Percentiles rank a stretch among this genome's conserved stretches.
These are phyloP conservation scores for Floccularia luteovirens DNA, from an alignment of 768 basidiomycete species.

Conservation along the genomic window DNA sequence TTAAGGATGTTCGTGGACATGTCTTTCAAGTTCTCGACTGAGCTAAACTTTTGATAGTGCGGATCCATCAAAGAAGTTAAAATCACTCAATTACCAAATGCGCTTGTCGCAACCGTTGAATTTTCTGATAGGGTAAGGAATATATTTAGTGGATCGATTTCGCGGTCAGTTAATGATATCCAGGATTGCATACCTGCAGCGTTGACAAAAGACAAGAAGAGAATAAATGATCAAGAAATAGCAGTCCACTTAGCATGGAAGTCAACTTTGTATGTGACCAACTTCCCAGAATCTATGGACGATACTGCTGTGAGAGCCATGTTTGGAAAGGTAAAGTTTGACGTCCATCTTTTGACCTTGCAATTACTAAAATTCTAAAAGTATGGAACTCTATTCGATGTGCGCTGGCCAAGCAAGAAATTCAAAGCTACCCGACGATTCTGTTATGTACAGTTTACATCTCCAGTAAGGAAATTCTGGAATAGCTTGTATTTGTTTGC, in stretches of 20 bases:
- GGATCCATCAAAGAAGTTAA: constrained; percentile 83
- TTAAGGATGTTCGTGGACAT: constrained; percentile 65
- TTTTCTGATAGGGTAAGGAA: constrained; percentile 58
- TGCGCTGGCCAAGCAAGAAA: constrained; percentile 97
- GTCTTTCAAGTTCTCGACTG: not conserved
- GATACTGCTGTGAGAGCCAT: constrained; percentile 68
- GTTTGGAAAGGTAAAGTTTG: constrained; percentile 61
- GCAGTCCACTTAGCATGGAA: constrained; percentile 88
- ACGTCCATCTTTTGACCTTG: not conserved
- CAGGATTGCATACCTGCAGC: constrained; percentile 82
- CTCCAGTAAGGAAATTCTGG: constrained; percentile 43
- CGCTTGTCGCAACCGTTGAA: constrained; percentile 81
- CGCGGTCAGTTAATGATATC: not conserved
- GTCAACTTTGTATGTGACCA: constrained; percentile 92
- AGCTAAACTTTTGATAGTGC: constrained; percentile 44
- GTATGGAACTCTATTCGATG: constrained; percentile 91
- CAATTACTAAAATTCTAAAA: constrained; percentile 19
- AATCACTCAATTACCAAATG: constrained; percentile 50
- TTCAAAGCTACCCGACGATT: constrained; percentile 89
- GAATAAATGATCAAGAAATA: constrained; percentile 67
- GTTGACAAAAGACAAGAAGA: constrained; percentile 92
- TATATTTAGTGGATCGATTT: not conserved
- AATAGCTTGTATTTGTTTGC: not conserved
- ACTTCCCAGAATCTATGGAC: constrained; percentile 84
- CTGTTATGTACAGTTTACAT: constrained; percentile 89